A percentile compares a stretch with the other conserved stretches of the same genome.
phyloP scores from a whole-genome alignment of 1,284 basidiomycete species.

The Entoloma clypeatum region DNA sequence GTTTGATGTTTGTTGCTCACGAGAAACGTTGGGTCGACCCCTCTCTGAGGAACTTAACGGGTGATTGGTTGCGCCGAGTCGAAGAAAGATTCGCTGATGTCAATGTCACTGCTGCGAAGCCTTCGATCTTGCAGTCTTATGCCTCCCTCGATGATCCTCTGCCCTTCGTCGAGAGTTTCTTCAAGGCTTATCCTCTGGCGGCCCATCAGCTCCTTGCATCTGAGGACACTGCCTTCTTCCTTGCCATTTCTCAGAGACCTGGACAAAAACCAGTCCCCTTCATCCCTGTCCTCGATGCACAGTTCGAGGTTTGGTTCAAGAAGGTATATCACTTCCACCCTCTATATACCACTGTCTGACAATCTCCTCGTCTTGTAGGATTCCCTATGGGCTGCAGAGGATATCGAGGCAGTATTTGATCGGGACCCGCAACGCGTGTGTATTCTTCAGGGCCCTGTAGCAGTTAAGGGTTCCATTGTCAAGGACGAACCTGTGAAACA shows the following conservation, averaged over 20 bases:
- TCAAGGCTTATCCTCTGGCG: slow-evolving; percentile 80
- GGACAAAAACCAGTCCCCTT: slow-evolving; percentile 99
- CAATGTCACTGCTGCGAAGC: slow-evolving; percentile 70
- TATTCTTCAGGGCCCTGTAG: slow-evolving; percentile 96
- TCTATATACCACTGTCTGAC: neutral
- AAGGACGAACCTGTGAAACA: slow-evolving; percentile 95
- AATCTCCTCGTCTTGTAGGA: slow-evolving; percentile 49
- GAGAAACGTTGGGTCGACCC: slow-evolving; percentile 93
- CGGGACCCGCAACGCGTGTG: slow-evolving; percentile 97
- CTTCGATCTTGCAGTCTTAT: slow-evolving; percentile 90
- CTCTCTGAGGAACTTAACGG: slow-evolving; percentile 91
- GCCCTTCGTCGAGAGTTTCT: slow-evolving; percentile 80
- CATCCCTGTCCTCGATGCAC: slow-evolving; percentile 93
- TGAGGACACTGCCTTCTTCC: slow-evolving; percentile 94
- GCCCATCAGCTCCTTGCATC: slow-evolving; percentile 87
- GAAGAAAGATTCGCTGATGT: slow-evolving; percentile 98
- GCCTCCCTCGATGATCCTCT: slow-evolving; percentile 80
- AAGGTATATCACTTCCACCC: slow-evolving; percentile 54
- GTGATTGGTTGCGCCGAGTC: slow-evolving; percentile 94
- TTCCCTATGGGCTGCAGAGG: slow-evolving; percentile 96
- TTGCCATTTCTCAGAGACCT: slow-evolving; percentile 90
- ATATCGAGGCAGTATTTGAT: slow-evolving; percentile 98
- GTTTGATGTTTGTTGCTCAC: slow-evolving; percentile 90
- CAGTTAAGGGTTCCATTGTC: slow-evolving; percentile 81
- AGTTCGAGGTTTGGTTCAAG: slow-evolving; percentile 98